Base-by-base conservation (phyloP, 75 land plant genomes). In the Larix kaempferi region DNA sequence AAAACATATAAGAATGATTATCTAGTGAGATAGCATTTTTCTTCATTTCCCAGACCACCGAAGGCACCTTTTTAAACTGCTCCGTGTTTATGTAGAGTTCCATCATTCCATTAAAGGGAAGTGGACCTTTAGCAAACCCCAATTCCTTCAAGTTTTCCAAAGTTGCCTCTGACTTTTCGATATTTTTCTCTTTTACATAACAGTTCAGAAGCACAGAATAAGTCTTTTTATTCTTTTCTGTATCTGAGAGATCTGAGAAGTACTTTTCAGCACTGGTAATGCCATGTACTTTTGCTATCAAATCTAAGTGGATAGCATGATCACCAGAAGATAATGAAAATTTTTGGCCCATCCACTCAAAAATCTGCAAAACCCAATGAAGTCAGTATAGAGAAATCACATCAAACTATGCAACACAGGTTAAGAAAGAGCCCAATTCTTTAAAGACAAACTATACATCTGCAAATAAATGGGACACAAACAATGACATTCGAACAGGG, bases 261-360 rank as follows among this genome's bases (percentile, higher is more conserved):
- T 85, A 87, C 39, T 77, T 74, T 78, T 90, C 87, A n/a, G 87
- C 87, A 4, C 73, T 22, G 19, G 26, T 1, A 54, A 85, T 6
- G 19, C 80, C 78, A 22, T 77, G 76, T 13, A 80, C 92, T 79
- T 83, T 90, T 12, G 87, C 85, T 69, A 90, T 90, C 82, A 90
- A 79, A 74, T 83, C 92, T 62, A 90, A 87, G 3, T 88, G 86
- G 3, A 72, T 57, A 23, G 87, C 92, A 81, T 77, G 83, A 71
- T 90, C 92, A 76, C 77, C 71, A 41, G 80, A 89, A 49, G 84
- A 79, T 69, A 85, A 71, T 63, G 80, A 64, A 79, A 57, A 81
- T 73, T 83, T 85, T 17, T 81, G 71, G 79, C 84, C 82, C 92
- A 90, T 87, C 92, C 92, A 90, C 71, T 90, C 92, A 33, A 83